These are phyloP conservation scores for Bruguiera hainesii DNA, from an alignment of 441 rosid genomes.

Conservation along the genomic window DNA sequence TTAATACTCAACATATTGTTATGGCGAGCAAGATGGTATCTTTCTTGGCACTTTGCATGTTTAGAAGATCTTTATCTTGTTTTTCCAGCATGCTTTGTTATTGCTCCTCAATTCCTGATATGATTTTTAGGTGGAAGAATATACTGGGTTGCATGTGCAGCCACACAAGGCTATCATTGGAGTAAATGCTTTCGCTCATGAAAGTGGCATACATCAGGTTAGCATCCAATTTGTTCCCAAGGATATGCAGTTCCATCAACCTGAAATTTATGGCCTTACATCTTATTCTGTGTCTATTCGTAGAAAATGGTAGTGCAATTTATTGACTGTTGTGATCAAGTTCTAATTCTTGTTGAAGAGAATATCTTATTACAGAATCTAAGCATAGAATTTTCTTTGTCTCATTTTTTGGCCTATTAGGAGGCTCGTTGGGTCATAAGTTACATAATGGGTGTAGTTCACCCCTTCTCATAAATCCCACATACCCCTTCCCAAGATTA, in stretches of 20 bases:
- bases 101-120: conserved; percentile 3
- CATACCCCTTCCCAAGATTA: too few relatives aligned
- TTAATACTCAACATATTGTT: conserved; percentile 69
- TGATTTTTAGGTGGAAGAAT: conserved; percentile 82
- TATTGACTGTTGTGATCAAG: neutral
- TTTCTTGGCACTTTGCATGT: conserved; percentile 2
- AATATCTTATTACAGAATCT: neutral
- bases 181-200: conserved; percentile 89
- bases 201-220: conserved; percentile 88
- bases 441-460: too few relatives aligned
- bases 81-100: conserved; percentile 14
- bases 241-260: neutral
- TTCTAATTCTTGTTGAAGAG: neutral
- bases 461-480: too few relatives aligned
- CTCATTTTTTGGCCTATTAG: too few relatives aligned
- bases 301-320: neutral
- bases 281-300: too few relatives aligned
- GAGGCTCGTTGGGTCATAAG: too few relatives aligned
- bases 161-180: conserved; percentile 98
- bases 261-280: too few relatives aligned
- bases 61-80: conserved; percentile 2
- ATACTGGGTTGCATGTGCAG: conserved; percentile 80
- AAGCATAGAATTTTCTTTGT: neutral
- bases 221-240: neutral
- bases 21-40: conserved; percentile 96